Evolutionary conservation across 2,329 filamentous ascomycete genomes (phyloP).

Genomic region (Pyricularia grisea): DNA sequence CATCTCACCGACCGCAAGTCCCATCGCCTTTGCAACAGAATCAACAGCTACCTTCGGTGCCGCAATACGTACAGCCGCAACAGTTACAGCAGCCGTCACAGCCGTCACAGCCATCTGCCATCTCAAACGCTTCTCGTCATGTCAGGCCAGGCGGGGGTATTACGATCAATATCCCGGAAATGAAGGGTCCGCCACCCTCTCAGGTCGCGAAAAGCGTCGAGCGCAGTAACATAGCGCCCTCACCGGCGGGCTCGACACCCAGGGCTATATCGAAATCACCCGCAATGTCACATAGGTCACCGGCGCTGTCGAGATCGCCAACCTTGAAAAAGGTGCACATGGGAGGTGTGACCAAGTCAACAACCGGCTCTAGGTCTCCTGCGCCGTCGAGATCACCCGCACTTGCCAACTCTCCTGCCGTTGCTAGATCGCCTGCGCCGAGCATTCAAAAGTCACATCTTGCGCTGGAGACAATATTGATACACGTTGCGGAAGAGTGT

Average conservation of each 20-base stretch:
- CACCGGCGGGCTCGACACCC: neutral
- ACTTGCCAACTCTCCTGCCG: slow-evolving; percentile 3
- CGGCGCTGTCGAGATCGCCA: neutral
- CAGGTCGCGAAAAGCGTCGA: neutral
- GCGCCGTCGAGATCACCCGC: slow-evolving; percentile 1
- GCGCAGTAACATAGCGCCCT: neutral
- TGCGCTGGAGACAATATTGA: slow-evolving; percentile 33
- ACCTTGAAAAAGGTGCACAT: neutral
- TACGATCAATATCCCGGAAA: slow-evolving; percentile 1
- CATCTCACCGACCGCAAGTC: slow-evolving; percentile 5
- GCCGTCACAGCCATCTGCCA: neutral
- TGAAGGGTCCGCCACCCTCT: neutral
- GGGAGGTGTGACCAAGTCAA: neutral
- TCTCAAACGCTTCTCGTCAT: neutral
- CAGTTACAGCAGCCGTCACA: slow-evolving; percentile 16
- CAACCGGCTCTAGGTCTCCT: neutral
- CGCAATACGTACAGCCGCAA: slow-evolving; percentile 24
- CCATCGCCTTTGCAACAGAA: slow-evolving; percentile 16
- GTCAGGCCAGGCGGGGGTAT: slow-evolving; percentile 1
- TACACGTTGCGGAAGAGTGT: slow-evolving; percentile 69
- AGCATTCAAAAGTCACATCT: slow-evolving; percentile 17
- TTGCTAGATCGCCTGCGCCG: slow-evolving; percentile 29
- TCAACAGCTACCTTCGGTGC: slow-evolving; percentile 10
- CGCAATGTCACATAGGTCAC: neutral
- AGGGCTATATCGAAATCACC: neutral